These are phyloP conservation scores for Clonostachys solani DNA, from an alignment of 2,329 filamentous ascomycete species.

Conservation along the genomic window DNA sequence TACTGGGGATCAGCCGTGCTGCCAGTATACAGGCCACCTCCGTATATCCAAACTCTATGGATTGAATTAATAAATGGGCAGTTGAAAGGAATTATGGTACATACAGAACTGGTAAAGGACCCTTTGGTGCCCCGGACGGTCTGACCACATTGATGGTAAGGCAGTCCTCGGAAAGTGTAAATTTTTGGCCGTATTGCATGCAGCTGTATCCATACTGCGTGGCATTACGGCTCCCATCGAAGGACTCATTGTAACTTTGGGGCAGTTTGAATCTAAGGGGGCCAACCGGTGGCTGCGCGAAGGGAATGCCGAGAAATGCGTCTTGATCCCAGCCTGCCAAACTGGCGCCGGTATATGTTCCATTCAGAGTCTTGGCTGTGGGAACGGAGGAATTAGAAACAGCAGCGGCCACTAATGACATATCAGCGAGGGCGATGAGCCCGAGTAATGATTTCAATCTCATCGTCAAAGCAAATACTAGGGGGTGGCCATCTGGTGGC, in stretches of 20 bases:
- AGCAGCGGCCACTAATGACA: too few relatives aligned
- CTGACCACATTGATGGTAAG: slow-evolving; percentile 35
- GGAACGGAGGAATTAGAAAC: slow-evolving; percentile 1
- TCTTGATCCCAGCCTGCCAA: slow-evolving; percentile 29
- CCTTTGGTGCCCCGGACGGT: slow-evolving; percentile 21
- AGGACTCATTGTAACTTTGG: slow-evolving; percentile 28
- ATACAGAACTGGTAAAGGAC: slow-evolving; percentile 28
- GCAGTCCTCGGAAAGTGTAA: slow-evolving; percentile 44
- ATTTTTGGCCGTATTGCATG: slow-evolving; percentile 36
- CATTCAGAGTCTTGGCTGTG: slow-evolving; percentile 13
- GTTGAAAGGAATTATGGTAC: not conserved
- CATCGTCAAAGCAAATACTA: too few relatives aligned
- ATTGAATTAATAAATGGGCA: slow-evolving; percentile 12
- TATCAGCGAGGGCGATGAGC: too few relatives aligned
- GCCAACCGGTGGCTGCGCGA: slow-evolving; percentile 29
- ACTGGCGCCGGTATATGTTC: slow-evolving; percentile 20
- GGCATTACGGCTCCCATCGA: slow-evolving; percentile 29
- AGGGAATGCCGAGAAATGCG: slow-evolving; percentile 32
- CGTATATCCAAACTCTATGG: slow-evolving; percentile 49
- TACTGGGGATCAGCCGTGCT: slow-evolving; percentile 46
- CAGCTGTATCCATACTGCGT: slow-evolving; percentile 38
- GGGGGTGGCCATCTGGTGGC: too few relatives aligned
- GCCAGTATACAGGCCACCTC: slow-evolving; percentile 48
- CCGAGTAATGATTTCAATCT: too few relatives aligned
- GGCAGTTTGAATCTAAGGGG: slow-evolving; percentile 28